These are phyloP conservation scores for Ustilago tritici DNA, from an alignment of 1,284 basidiomycete genomes.

Conservation along the genomic window DNA sequence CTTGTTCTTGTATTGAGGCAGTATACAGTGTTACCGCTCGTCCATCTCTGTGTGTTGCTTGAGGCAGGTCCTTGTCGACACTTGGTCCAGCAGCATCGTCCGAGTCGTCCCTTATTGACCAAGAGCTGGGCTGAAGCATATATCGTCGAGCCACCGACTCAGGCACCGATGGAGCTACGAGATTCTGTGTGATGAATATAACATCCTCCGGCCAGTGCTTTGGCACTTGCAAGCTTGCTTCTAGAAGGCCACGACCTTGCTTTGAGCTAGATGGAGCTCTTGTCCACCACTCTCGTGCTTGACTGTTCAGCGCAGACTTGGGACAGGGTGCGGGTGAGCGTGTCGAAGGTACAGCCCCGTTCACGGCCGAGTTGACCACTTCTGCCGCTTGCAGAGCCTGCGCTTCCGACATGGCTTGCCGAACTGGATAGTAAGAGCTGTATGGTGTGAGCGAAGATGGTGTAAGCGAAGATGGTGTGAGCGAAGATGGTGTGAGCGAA, in stretches of 20 bases:
- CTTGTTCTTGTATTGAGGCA: slow-evolving; percentile 17
- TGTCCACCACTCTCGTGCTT: slow-evolving; percentile 16
- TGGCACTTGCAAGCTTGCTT: slow-evolving; percentile 14
- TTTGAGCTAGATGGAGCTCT: neutral
- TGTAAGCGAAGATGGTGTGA: no score
- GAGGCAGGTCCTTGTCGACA: neutral
- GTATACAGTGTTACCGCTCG: slow-evolving; percentile 15
- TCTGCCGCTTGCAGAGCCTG: neutral
- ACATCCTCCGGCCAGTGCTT: slow-evolving; percentile 32
- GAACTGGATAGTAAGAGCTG: no score
- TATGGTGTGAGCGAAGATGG: no score
- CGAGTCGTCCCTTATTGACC: neutral
- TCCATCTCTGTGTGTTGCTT: slow-evolving; percentile 35
- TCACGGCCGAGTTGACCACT: slow-evolving; percentile 10
- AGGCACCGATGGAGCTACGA: slow-evolving; percentile 26
- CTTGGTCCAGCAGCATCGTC: neutral
- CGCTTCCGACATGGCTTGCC: neutral
- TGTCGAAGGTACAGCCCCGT: neutral
- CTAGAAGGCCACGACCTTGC: neutral
- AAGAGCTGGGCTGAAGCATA: slow-evolving; percentile 18
- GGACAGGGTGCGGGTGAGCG: slow-evolving; percentile 15
- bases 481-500: no score
- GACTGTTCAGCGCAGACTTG: slow-evolving; percentile 10
- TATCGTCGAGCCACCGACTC: slow-evolving; percentile 24
- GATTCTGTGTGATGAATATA: slow-evolving; percentile 38